Evolutionary conservation across 169 alveolate species (phyloP), one percentile per base, ranked within the genome.

Genomic region (Plasmodium fragile): DNA sequence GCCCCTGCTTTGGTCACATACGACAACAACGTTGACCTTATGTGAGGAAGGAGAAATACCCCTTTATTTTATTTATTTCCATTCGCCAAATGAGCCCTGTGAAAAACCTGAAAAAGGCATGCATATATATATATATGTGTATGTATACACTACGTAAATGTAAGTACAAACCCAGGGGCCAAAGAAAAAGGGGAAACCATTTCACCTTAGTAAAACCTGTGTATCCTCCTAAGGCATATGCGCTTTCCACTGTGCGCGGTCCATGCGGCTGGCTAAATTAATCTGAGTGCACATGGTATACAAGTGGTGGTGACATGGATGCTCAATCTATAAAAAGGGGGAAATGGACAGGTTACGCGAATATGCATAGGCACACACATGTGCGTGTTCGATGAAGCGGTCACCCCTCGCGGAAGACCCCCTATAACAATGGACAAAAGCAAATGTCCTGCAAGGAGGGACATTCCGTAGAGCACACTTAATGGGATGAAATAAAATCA

Each of bases 241-340:
- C 36, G 39, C 75, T 28, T 65, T 34, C 75, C 75, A 65, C 36
- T 22, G 4, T 22, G 75, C 5, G 36, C 16, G 30, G 30, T 65
- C 8, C 75, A 22, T 39, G n/a, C 8, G 30, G 39, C 4, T 18
- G 36, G 0, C n/a, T 65, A 65, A 65, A 65, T 22, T 65, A 65
- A 65, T 65, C n/a, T 25, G 36, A 65, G 36, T n/a, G n/a, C 3
- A 65, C 3, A 22, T 25, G 75, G n/a, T 28, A 65, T n/a, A 36
- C 41, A 18, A 1, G 36, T 65, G 75, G 75, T 65, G 75, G 30
- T 65, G 32, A 7, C 36, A 65, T 65, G 59, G 59, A 49, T 49
- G 22, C 59, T 49, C 59, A 49, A 65, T 65, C 75, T 65, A 65
- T 65, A 65, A 65, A 49, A 65, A 65, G 39, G 75, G 75, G 36